These are phyloP conservation scores for Trametes cubensis DNA, from an alignment of 768 basidiomycete genomes.

Conservation along the genomic window DNA sequence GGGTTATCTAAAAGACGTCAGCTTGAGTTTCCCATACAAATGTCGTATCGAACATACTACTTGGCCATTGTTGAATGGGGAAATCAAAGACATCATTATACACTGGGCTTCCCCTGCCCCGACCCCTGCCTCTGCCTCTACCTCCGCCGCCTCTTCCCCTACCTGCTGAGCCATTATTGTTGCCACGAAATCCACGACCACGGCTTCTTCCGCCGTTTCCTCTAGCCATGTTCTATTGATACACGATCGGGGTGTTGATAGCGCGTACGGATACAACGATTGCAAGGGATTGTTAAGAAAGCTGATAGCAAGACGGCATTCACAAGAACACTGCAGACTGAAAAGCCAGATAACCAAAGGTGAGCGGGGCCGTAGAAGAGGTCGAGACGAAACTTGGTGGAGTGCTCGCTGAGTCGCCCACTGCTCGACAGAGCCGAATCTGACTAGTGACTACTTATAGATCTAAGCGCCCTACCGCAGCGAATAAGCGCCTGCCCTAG, in stretches of 20 bases:
- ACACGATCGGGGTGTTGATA: constrained; percentile 7
- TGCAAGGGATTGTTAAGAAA: not conserved
- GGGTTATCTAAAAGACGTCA: constrained; percentile 7
- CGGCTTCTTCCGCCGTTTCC: constrained; percentile 24
- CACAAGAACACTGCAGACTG: not conserved
- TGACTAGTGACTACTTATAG: too few species aligned
- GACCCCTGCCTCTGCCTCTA: constrained; percentile 27
- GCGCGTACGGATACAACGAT: constrained; percentile 3
- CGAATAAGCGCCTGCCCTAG: too few species aligned
- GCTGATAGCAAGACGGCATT: not conserved
- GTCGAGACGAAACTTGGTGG: not conserved
- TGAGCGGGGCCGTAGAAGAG: not conserved
- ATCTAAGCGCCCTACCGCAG: constrained; percentile 12
- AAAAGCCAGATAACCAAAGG: too few species aligned
- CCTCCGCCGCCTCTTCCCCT: constrained; percentile 31
- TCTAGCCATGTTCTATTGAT: constrained; percentile 28
- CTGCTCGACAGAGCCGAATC: not conserved
- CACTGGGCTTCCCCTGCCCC: constrained; percentile 27
- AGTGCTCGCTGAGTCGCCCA: not conserved
- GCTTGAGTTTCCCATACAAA: not conserved
- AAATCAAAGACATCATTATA: constrained; percentile 31
- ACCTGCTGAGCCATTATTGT: constrained; percentile 16
- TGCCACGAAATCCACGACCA: constrained; percentile 24
- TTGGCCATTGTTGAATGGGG: constrained; percentile 34
- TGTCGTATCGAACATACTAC: constrained; percentile 29